A percentile compares a stretch with the other conserved stretches of the same genome.
Conservation (phyloP, 108 stramenopile genomes). For the Nitzschia inconspicua region DNA sequence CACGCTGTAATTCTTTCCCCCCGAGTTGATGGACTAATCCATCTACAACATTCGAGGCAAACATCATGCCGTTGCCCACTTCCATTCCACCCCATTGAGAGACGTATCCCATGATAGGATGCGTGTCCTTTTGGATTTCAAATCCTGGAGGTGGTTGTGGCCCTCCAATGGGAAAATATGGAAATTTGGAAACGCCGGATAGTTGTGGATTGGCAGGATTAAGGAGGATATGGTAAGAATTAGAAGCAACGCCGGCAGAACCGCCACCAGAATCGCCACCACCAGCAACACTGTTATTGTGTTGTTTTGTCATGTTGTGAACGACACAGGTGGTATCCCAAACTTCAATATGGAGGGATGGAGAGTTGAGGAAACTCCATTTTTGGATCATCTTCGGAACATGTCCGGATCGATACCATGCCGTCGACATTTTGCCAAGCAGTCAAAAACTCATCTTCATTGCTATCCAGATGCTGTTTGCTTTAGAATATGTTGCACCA, state of each 20-base stretch:
- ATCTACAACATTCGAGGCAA: slow-evolving; percentile 62
- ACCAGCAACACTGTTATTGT: not conserved
- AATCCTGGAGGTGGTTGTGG: slow-evolving; percentile 27
- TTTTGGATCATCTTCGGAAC: slow-evolving; percentile 31
- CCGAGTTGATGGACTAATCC: slow-evolving; percentile 78
- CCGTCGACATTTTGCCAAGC: slow-evolving; percentile 33
- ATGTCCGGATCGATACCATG: slow-evolving; percentile 43
- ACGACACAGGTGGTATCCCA: slow-evolving; percentile 82
- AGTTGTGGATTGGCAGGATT: slow-evolving; percentile 72
- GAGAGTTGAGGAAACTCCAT: slow-evolving; percentile 7
- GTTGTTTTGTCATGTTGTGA: slow-evolving; percentile 42
- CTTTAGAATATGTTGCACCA: too few relatives aligned
- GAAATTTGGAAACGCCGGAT: slow-evolving; percentile 62
- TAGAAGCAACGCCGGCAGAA: not conserved
- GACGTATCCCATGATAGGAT: slow-evolving; percentile 69
- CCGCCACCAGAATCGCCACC: not conserved
- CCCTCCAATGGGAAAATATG: slow-evolving; percentile 70
- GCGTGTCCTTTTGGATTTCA: slow-evolving; percentile 31
- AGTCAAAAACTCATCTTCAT: too few relatives aligned
- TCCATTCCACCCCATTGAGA: slow-evolving; percentile 84
- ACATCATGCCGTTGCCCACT: slow-evolving; percentile 69
- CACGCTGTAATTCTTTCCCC: slow-evolving; percentile 40
- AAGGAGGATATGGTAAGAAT: slow-evolving; percentile 27
- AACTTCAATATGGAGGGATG: slow-evolving; percentile 34
- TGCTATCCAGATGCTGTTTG: too few relatives aligned